Evolutionary conservation across 257 asterid species (phyloP).

Genomic region (Nicotiana tabacum): DNA sequence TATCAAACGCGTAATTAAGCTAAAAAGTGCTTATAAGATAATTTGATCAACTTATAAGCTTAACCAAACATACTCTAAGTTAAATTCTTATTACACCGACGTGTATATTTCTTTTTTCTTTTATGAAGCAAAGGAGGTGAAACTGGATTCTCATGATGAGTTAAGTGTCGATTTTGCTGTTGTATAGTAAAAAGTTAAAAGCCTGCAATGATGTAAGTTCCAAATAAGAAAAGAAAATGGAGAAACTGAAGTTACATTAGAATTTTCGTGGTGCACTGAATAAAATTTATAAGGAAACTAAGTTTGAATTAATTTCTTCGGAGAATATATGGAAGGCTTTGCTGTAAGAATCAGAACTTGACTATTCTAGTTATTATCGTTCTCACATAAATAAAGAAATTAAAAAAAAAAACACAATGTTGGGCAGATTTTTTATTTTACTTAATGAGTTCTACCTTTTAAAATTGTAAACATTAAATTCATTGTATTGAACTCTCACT

Average conservation of each 20-base stretch:
- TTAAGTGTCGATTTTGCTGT: not conserved
- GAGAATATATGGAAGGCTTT: not conserved
- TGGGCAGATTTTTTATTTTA: no score
- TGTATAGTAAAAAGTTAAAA: not conserved
- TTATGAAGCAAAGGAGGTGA: not conserved
- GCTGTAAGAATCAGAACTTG: not conserved
- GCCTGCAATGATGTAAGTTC: not conserved
- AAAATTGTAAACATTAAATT: no score
- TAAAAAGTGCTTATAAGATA: no score
- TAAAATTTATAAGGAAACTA: not conserved
- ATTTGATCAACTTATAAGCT: no score
- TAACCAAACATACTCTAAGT: not conserved
- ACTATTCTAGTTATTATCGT: no score
- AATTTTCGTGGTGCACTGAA: not conserved
- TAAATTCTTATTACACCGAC: not conserved
- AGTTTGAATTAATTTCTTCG: not conserved
- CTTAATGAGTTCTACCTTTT: no score
- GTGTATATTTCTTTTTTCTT: not conserved
- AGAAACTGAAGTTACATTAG: not conserved
- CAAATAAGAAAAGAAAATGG: not conserved
- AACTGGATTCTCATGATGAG: not conserved
- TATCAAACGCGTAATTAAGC: no score
- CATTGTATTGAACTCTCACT: no score
- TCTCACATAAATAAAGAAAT: no score
- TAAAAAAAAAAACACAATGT: no score